phyloP scores from a whole-genome alignment of 2,329 filamentous ascomycete species.

The Colletotrichum tabaci region DNA sequence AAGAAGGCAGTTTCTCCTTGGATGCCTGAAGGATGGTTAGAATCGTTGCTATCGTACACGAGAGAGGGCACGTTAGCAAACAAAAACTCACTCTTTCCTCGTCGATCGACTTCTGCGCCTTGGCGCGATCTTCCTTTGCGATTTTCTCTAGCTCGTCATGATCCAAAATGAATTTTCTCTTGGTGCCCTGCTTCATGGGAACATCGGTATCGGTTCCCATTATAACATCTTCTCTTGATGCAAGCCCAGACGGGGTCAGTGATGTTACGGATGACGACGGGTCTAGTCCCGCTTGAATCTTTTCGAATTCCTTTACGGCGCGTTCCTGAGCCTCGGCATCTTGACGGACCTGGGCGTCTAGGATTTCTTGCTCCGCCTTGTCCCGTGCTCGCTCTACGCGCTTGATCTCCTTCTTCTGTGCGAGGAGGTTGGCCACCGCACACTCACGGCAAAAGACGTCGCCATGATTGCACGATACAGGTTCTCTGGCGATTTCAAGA shows the following conservation, averaged over 20 bases:
- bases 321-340: slow-evolving; percentile 79
- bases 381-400: slow-evolving; percentile 79
- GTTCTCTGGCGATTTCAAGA: slow-evolving; percentile 83
- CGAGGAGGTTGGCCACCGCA: slow-evolving; percentile 89
- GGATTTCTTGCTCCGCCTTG: slow-evolving; percentile 72
- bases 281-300: slow-evolving; percentile 80
- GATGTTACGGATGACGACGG: slow-evolving; percentile 42
- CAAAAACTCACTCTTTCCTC: slow-evolving; percentile 74
- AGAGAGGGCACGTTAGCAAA: neutral
- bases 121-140: slow-evolving; percentile 77
- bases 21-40: slow-evolving; percentile 34
- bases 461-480: slow-evolving; percentile 86
- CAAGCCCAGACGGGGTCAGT: neutral
- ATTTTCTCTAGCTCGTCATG: slow-evolving; percentile 82
- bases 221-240: neutral
- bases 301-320: slow-evolving; percentile 86
- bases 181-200: slow-evolving; percentile 52
- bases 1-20: slow-evolving; percentile 76
- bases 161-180: slow-evolving; percentile 87
- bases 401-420: slow-evolving; percentile 93
- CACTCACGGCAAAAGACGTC: slow-evolving; percentile 98
- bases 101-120: slow-evolving; percentile 79
- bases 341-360: slow-evolving; percentile 71
- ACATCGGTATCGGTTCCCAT: neutral
- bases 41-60: slow-evolving; percentile 12